These are phyloP conservation scores for Teratosphaeria nubilosa DNA, from an alignment of 2,329 filamentous ascomycete genomes.

Conservation along the genomic window DNA sequence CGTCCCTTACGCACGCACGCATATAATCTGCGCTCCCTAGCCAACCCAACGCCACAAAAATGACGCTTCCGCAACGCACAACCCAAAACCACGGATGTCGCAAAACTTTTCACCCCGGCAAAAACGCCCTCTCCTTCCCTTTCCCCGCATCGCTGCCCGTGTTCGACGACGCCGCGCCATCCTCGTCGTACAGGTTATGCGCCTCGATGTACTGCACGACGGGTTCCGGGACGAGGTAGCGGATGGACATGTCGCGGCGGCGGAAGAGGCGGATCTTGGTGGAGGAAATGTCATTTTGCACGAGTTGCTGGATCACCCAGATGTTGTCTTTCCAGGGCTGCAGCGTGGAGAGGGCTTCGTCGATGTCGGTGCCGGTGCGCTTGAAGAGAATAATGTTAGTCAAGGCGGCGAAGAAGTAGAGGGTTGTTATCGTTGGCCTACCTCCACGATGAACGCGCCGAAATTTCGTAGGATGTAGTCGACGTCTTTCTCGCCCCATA, in stretches of 20 bases:
- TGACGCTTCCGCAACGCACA: too few species aligned
- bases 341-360: constrained; percentile 73
- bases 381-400: constrained; percentile 43
- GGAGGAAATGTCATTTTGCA: constrained; percentile 75
- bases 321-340: constrained; percentile 79
- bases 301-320: constrained; percentile 78
- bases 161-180: constrained; percentile 16
- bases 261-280: constrained; percentile 74
- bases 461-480: constrained; percentile 79
- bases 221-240: constrained; percentile 62
- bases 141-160: constrained; percentile 15
- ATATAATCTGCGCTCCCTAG: too few species aligned
- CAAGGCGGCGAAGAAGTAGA: too few species aligned
- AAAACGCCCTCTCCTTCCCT: constrained; percentile 14
- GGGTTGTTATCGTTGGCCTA: constrained; percentile 7
- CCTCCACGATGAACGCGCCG: constrained; percentile 65
- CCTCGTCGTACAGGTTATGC: constrained; percentile 28
- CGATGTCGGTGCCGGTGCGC: constrained; percentile 76
- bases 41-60: not conserved
- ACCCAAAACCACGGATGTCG: too few species aligned
- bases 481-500: constrained; percentile 78
- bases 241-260: constrained; percentile 70
- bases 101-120: too few species aligned
- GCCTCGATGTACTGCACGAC: constrained; percentile 50
- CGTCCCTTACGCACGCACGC: too few species aligned